phyloP scores from a whole-genome alignment of 129 eudicot genomes.

The Tagetes patula region DNA sequence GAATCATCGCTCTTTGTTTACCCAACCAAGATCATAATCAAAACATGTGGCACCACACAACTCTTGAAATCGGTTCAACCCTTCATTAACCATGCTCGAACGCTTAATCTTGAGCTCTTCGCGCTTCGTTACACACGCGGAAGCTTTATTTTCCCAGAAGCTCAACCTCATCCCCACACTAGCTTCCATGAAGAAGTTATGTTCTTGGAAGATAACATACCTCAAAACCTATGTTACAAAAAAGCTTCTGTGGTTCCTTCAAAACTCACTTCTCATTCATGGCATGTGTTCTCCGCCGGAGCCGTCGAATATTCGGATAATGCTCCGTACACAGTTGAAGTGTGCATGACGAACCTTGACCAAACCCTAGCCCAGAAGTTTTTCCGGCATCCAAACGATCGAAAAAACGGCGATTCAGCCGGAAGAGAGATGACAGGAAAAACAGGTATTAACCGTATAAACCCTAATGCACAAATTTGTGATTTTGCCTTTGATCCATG shows the following conservation, averaged over 20 bases:
- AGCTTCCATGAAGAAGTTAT: conserved; percentile 66
- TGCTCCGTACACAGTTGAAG: conserved; percentile 53
- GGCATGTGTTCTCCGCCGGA: conserved; percentile 76
- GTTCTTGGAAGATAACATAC: conserved; percentile 52
- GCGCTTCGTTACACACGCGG: conserved; percentile 73
- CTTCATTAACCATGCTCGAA: conserved; percentile 43
- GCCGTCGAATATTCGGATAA: conserved; percentile 21
- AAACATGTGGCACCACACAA: conserved; percentile 89
- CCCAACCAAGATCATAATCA: conserved; percentile 75
- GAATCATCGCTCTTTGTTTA: conserved; percentile 77
- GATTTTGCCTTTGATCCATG: conserved; percentile 90
- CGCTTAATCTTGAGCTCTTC: conserved; percentile 41
- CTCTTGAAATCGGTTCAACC: conserved; percentile 71
- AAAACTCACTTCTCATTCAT: conserved; percentile 51
- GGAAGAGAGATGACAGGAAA: conserved; percentile 68
- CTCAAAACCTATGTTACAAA: conserved; percentile 34
- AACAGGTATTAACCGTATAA: conserved; percentile 59
- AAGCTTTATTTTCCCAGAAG: conserved; percentile 69
- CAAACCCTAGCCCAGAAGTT: conserved; percentile 63
- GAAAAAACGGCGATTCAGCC: conserved; percentile 55
- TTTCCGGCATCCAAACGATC: conserved; percentile 64
- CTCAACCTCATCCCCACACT: conserved; percentile 76
- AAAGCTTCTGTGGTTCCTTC: conserved; percentile 76
- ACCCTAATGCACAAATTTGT: conserved; percentile 58
- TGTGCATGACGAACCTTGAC: conserved; percentile 88